A percentile compares a stretch with the other conserved stretches of the same genome.
Evolutionary conservation across 2,329 filamentous ascomycete species (phyloP).

Genomic region (Incumbomyces delicatus): DNA sequence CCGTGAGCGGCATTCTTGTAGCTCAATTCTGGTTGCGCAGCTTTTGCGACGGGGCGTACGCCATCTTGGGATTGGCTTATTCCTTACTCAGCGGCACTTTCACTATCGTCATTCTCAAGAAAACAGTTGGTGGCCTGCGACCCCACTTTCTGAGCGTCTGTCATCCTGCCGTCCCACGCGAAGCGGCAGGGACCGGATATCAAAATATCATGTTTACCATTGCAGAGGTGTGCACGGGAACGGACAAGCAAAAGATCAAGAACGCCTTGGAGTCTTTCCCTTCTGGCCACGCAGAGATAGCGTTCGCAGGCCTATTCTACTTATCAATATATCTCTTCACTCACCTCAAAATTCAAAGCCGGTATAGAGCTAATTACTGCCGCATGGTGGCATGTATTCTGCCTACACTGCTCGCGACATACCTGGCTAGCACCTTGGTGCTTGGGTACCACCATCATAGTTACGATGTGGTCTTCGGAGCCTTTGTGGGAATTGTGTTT

Average conservation of each 20-base stretch:
- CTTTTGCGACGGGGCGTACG: constrained; percentile 14
- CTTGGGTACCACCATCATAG: constrained; percentile 65
- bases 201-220: constrained; percentile 48
- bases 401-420: constrained; percentile 53
- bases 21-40: constrained; percentile 12
- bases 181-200: constrained; percentile 11
- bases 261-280: constrained; percentile 81
- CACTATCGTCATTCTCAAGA: constrained; percentile 16
- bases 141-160: constrained; percentile 18
- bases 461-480: constrained; percentile 57
- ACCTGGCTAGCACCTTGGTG: constrained; percentile 59
- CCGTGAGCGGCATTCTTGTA: constrained; percentile 12
- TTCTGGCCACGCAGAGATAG: constrained; percentile 68
- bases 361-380: constrained; percentile 27
- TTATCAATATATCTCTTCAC: constrained; percentile 60
- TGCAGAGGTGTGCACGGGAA: constrained; percentile 58
- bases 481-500: constrained; percentile 49
- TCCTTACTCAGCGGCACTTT: constrained; percentile 14
- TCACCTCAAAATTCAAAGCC: constrained; percentile 52
- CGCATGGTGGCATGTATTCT: constrained; percentile 47
- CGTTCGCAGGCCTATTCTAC: constrained; percentile 70
- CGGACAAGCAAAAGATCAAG: constrained; percentile 56
- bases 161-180: constrained; percentile 8
- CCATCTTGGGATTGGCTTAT: constrained; percentile 13
- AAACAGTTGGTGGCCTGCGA: constrained; percentile 15